A percentile compares a stretch with the other conserved stretches of the same genome.
Evolutionary conservation across 2,329 filamentous ascomycete genomes (phyloP).

Genomic region (Verticillium zaregamsianum): DNA sequence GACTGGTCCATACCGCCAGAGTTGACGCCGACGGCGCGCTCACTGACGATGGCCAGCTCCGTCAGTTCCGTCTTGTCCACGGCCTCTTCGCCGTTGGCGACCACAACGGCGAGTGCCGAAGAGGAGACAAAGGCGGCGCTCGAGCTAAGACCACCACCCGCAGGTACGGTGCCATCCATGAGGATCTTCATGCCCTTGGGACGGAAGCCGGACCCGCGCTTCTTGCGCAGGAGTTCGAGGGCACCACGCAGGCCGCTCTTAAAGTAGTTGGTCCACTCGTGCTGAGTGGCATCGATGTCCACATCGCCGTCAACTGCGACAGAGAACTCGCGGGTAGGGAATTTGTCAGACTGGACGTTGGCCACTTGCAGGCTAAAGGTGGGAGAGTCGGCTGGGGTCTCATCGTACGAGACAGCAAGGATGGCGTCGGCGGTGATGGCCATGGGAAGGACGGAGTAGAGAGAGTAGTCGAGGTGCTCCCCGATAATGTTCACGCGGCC

Average conservation of each 20-base stretch:
- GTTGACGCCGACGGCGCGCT: constrained; percentile 92
- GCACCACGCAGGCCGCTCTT: constrained; percentile 85
- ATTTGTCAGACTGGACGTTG: constrained; percentile 74
- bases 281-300: constrained; percentile 78
- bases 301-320: constrained; percentile 59
- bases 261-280: constrained; percentile 99
- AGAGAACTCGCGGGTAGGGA: constrained; percentile 69
- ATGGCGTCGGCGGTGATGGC: constrained; percentile 89
- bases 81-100: constrained; percentile 71
- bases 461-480: constrained; percentile 98
- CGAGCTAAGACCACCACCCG: constrained; percentile 87
- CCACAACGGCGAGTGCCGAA: constrained; percentile 81
- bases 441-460: constrained; percentile 95
- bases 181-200: constrained; percentile 81
- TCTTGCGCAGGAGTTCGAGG: constrained; percentile 69
- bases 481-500: constrained; percentile 97
- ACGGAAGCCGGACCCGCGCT: constrained; percentile 53
- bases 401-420: constrained; percentile 66
- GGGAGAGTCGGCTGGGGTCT: constrained; percentile 41
- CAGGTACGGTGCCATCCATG: constrained; percentile 87
- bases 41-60: constrained; percentile 90
- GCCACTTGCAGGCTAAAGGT: constrained; percentile 69
- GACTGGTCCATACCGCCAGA: constrained; percentile 98
- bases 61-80: constrained; percentile 91
- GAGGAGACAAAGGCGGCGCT: constrained; percentile 92